Evolutionary conservation across 2,329 filamentous ascomycete species (phyloP), one percentile per base, ranked within the genome.

Genomic region (Fusarium sp.): DNA sequence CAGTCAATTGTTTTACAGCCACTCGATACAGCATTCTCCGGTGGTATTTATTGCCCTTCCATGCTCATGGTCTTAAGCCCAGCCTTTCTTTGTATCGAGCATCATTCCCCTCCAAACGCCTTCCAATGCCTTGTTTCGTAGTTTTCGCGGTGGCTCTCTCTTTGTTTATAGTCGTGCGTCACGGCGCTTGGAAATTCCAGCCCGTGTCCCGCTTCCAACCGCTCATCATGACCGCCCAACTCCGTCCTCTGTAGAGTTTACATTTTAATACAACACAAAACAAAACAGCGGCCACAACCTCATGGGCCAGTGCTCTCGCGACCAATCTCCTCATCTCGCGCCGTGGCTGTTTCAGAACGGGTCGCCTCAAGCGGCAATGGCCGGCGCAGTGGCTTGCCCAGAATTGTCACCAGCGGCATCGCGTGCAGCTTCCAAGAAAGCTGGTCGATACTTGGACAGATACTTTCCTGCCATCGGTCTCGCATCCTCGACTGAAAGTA

Each of bases 381-480:
- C 76, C 16, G 77, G 70, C 16, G 77, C 70, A 30, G 75, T 62
- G 28, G 68, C 54, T 34, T 74, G 56, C 16, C 62, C 65, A 7
- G 71, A 37, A 13, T 59, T 65, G 9, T 72, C 73, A 34, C 69
- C 72, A 15, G 74, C 64, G 23, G 72, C 64, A 28, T 75, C 73
- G 36, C 66, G 73, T 37, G 75, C 77, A 37, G 75, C 72, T 59
- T 82, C 80, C 34, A 82, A 46, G 54, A 89, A 90, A 7, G 78
- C 82, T 4, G 88, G 89, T 15, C 89, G 84, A 81, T 86, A 91
- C 76, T 88, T 90, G 36, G 83, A 82, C 27, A 92, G 82, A 67
- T 90, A 90, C 70, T 91, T 91, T 4, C 82, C 85, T 5, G 89
- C 89, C 79, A 90, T 85, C 0, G 89, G 84, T 61, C 89, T 84